Conservation (phyloP, 257 asterid genomes). For the Solanum gandarillasii region DNA sequence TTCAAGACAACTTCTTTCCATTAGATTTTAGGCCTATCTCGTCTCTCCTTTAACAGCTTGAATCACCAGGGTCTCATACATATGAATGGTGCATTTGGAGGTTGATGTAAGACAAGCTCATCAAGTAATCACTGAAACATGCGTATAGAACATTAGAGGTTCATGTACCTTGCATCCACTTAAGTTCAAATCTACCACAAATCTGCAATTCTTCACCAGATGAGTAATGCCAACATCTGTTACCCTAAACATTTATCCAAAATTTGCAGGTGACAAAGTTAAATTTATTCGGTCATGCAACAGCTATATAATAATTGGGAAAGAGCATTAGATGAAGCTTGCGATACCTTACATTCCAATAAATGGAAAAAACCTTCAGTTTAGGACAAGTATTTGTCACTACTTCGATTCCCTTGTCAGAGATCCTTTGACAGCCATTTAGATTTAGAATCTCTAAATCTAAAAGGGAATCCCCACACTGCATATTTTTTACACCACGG, state of each 20-base stretch:
- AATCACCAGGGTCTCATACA: not conserved
- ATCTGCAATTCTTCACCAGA: constrained; percentile 67
- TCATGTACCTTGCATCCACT: constrained; percentile 85
- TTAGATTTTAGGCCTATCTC: not conserved
- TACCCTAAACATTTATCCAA: constrained; percentile 42
- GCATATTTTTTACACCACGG: constrained; percentile 12
- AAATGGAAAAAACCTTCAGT: constrained; percentile 60
- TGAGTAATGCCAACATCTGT: constrained; percentile 62
- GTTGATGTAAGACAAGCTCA: not conserved
- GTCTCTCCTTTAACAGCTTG: not conserved
- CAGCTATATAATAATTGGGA: not conserved
- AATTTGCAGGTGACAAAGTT: not conserved
- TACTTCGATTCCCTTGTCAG: constrained; percentile 63
- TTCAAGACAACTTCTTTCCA: not conserved
- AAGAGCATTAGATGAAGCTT: not conserved
- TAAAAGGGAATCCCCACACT: constrained; percentile 44
- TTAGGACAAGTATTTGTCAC: constrained; percentile 47
- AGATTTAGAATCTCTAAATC: constrained; percentile 67
- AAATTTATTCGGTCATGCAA: not conserved
- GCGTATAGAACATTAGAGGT: not conserved
- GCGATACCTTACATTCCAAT: constrained; percentile 86
- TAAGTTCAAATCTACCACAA: constrained; percentile 60
- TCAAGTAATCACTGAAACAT: not conserved
- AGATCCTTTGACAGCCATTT: constrained; percentile 91
- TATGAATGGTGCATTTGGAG: not conserved